Evolutionary conservation across 2,329 filamentous ascomycete genomes (phyloP).

Genomic region (Orbilia oligospora): DNA sequence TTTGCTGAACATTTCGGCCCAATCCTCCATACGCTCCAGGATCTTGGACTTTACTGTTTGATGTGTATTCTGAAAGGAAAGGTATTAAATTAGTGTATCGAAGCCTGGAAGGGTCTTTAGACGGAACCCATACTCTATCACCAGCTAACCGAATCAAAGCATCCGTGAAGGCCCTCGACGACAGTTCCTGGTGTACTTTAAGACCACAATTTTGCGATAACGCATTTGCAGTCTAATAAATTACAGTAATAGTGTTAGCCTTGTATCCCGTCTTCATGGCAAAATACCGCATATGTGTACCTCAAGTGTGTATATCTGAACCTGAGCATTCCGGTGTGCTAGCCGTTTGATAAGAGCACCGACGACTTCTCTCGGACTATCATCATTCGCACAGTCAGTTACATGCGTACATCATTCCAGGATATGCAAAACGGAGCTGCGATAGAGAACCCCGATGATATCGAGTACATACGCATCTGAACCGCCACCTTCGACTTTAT

Average conservation of each 20-base stretch:
- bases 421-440: background rate
- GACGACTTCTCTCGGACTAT: constrained; percentile 82
- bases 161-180: constrained; percentile 93
- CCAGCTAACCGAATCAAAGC: constrained; percentile 89
- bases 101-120: background rate
- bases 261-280: constrained; percentile 1
- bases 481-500: constrained; percentile 67
- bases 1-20: constrained; percentile 92
- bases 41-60: constrained; percentile 98
- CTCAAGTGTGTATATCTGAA: constrained; percentile 94
- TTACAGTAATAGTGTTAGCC: constrained; percentile 15
- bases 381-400: constrained; percentile 36
- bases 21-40: constrained; percentile 94
- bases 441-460: background rate
- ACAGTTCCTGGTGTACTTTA: constrained; percentile 87
- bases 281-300: constrained; percentile 67
- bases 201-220: constrained; percentile 92
- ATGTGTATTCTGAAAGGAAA: constrained; percentile 79
- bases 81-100: constrained; percentile 43
- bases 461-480: constrained; percentile 67
- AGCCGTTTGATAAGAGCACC: constrained; percentile 92
- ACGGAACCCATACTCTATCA: constrained; percentile 74
- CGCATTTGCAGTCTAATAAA: constrained; percentile 82
- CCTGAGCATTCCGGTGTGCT: constrained; percentile 93
- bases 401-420: background rate